Conservation (phyloP, 257 asterid genomes). For the Paraleonurus japonicus region DNA sequence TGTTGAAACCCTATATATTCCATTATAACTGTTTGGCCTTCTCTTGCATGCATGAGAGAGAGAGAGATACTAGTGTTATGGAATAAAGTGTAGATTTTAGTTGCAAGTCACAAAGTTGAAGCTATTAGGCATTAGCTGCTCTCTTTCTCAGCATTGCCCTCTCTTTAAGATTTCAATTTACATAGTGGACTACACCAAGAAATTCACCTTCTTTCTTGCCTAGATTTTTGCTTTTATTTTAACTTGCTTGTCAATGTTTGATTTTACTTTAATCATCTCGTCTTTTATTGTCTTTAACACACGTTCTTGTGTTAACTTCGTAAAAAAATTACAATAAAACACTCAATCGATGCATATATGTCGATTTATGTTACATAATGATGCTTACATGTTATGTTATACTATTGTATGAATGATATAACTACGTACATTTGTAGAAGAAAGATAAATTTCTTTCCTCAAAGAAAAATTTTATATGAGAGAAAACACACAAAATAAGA, state of each 20-base stretch:
- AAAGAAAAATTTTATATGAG: too few species aligned
- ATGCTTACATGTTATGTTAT: not conserved
- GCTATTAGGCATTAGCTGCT: not conserved
- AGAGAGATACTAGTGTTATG: not conserved
- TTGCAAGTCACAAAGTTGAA: conserved; percentile 35
- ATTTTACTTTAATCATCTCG: too few species aligned
- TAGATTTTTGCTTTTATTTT: not conserved
- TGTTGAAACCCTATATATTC: not conserved
- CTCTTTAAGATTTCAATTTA: not conserved
- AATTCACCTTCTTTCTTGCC: not conserved
- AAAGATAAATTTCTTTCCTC: not conserved
- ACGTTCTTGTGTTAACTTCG: not conserved
- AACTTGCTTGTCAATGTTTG: not conserved
- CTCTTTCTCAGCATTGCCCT: not conserved
- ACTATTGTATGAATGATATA: too few species aligned
- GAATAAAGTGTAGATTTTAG: conserved; percentile 30
- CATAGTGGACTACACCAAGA: not conserved
- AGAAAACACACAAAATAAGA: too few species aligned
- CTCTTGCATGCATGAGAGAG: not conserved
- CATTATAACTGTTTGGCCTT: conserved; percentile 4
- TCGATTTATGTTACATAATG: not conserved
- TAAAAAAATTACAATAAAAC: too few species aligned
- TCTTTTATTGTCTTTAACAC: too few species aligned
- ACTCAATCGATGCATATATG: not conserved
- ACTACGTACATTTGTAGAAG: not conserved